A percentile compares a stretch with the other conserved stretches of the same genome.
phyloP scores from a whole-genome alignment of 192 early-diverging fungal genomes.

The Gamsiella multidivaricata region DNA sequence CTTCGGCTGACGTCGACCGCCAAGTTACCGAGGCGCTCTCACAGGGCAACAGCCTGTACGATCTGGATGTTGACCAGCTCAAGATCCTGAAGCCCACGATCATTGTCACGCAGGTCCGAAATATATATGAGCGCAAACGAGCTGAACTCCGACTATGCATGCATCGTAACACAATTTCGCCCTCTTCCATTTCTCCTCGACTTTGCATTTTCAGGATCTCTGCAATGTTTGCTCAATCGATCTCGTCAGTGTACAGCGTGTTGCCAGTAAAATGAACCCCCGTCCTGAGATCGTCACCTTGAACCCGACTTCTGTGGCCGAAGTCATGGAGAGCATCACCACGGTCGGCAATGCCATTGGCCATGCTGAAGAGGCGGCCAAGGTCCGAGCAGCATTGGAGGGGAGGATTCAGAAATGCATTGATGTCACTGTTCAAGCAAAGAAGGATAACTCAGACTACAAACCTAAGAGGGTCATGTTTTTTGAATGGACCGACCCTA shows the following conservation, averaged over 20 bases:
- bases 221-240: slow-evolving; percentile 67
- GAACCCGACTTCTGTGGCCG: slow-evolving; percentile 52
- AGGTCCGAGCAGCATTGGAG: slow-evolving; percentile 26
- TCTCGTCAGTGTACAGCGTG: slow-evolving; percentile 60
- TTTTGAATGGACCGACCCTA: slow-evolving; percentile 63
- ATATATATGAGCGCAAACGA: no score
- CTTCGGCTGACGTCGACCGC: slow-evolving; percentile 60
- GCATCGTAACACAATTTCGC: not conserved
- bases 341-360: slow-evolving; percentile 57
- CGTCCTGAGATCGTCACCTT: slow-evolving; percentile 52
- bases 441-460: slow-evolving; percentile 23
- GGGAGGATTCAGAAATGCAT: slow-evolving; percentile 53
- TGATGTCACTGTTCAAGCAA: slow-evolving; percentile 17
- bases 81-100: slow-evolving; percentile 57
- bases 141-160: no score
- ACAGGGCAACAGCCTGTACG: slow-evolving; percentile 58
- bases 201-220: slow-evolving; percentile 46
- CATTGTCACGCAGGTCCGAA: slow-evolving; percentile 61
- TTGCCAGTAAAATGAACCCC: slow-evolving; percentile 59
- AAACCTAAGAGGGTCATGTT: slow-evolving; percentile 54
- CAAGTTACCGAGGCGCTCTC: slow-evolving; percentile 63
- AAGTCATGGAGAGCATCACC: slow-evolving; percentile 60
- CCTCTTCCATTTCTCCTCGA: not conserved
- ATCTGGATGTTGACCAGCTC: slow-evolving; percentile 55
- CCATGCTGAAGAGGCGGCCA: slow-evolving; percentile 38